Evolutionary conservation across 2,329 filamentous ascomycete genomes (phyloP).

Genomic region (Trichocomaceae sp.): DNA sequence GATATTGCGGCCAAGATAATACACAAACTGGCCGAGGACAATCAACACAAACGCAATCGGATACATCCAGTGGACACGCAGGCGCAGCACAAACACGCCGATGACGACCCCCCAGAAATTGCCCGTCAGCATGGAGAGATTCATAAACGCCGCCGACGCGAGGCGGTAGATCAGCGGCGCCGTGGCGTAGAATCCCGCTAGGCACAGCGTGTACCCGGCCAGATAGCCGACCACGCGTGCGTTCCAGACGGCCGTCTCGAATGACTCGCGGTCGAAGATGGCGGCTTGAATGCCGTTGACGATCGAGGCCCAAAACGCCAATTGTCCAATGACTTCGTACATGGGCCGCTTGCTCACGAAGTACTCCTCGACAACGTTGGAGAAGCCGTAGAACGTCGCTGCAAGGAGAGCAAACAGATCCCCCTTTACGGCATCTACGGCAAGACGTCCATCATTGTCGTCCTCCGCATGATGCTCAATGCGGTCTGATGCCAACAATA

Average conservation of each 20-base stretch:
- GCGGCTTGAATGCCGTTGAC: slow-evolving; percentile 88
- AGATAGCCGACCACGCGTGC: slow-evolving; percentile 70
- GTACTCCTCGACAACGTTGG: slow-evolving; percentile 91
- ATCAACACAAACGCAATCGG: slow-evolving; percentile 93
- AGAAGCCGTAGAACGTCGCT: slow-evolving; percentile 83
- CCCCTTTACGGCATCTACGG: slow-evolving; percentile 67
- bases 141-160: slow-evolving; percentile 88
- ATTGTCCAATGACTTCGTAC: slow-evolving; percentile 88
- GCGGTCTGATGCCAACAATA: slow-evolving; percentile 81
- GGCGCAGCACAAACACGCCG: slow-evolving; percentile 77
- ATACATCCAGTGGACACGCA: slow-evolving; percentile 80
- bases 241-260: slow-evolving; percentile 60
- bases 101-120: slow-evolving; percentile 98
- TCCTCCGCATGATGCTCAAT: slow-evolving; percentile 55
- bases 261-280: slow-evolving; percentile 79
- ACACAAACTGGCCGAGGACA: slow-evolving; percentile 74
- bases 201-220: slow-evolving; percentile 77
- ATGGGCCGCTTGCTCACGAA: slow-evolving; percentile 78
- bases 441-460: slow-evolving; percentile 49
- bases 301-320: slow-evolving; percentile 78
- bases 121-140: slow-evolving; percentile 85
- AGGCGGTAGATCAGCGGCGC: slow-evolving; percentile 85
- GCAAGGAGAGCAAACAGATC: slow-evolving; percentile 87
- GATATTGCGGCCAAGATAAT: slow-evolving; percentile 76
- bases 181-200: slow-evolving; percentile 79